Evolutionary conservation across 805 yeast genomes (phyloP).

Genomic region (Ogataea siamensis): DNA sequence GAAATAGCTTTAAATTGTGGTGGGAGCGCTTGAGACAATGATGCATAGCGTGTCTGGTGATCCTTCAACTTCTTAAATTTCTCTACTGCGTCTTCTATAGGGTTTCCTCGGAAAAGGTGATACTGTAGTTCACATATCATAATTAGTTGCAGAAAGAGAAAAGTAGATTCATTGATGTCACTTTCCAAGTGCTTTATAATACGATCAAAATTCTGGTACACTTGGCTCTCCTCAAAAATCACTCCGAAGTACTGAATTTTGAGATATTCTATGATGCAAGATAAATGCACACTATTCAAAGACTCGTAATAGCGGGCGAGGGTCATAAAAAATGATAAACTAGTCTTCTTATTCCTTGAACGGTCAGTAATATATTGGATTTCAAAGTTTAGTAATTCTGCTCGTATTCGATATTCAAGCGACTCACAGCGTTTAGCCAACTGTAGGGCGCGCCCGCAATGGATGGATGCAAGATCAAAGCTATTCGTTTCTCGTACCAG

Average conservation of each 20-base stretch:
- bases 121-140: slow-evolving; percentile 33
- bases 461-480: slow-evolving; percentile 40
- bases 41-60: slow-evolving; percentile 3
- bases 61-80: slow-evolving; percentile 22
- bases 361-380: slow-evolving; percentile 33
- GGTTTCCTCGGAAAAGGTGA: slow-evolving; percentile 33
- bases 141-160: slow-evolving; percentile 24
- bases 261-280: slow-evolving; percentile 33
- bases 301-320: slow-evolving; percentile 24
- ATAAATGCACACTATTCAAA: slow-evolving; percentile 18
- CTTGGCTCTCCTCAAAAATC: slow-evolving; percentile 28
- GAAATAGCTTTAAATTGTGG: slow-evolving; percentile 37
- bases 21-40: slow-evolving; percentile 17
- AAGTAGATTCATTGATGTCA: slow-evolving; percentile 11
- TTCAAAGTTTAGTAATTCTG: slow-evolving; percentile 34
- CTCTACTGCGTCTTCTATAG: slow-evolving; percentile 23
- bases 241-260: slow-evolving; percentile 34
- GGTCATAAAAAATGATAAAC: slow-evolving; percentile 34
- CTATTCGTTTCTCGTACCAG: slow-evolving; percentile 43
- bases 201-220: slow-evolving; percentile 20
- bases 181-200: slow-evolving; percentile 13
- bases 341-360: slow-evolving; percentile 22
- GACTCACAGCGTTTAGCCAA: slow-evolving; percentile 25
- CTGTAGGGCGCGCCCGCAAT: slow-evolving; percentile 30
- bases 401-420: slow-evolving; percentile 34